phyloP scores from a whole-genome alignment of 2,329 filamentous ascomycete species.

The Epichloe gansuensis region DNA sequence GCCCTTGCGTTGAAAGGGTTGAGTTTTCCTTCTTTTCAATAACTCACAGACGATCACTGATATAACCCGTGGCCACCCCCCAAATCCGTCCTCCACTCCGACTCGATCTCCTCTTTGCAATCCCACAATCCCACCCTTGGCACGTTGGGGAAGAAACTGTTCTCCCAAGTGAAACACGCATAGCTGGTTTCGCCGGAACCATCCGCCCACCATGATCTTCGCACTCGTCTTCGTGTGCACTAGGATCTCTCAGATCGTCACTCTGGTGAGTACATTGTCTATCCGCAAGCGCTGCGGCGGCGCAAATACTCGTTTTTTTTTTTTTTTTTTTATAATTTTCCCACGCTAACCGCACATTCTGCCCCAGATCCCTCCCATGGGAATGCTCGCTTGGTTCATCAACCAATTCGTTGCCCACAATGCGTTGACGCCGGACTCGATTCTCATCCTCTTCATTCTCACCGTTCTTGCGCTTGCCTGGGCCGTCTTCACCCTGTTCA shows the following conservation, averaged over 20 bases:
- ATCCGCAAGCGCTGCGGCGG: not conserved
- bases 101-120: no score
- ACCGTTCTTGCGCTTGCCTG: constrained; percentile 49
- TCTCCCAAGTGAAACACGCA: no score
- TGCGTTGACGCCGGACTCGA: constrained; percentile 45
- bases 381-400: constrained; percentile 56
- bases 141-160: no score
- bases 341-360: not conserved
- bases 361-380: constrained; percentile 46
- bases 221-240: constrained; percentile 50
- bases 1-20: no score
- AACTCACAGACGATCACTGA: no score
- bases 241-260: constrained; percentile 49
- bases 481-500: constrained; percentile 52
- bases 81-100: no score
- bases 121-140: no score
- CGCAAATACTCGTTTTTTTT: not conserved
- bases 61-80: no score
- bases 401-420: constrained; percentile 44
- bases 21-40: no score
- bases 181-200: no score
- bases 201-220: constrained; percentile 41
- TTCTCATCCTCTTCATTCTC: constrained; percentile 56
- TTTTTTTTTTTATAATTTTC: not conserved
- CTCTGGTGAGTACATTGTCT: constrained; percentile 34